These are phyloP conservation scores for Acacia pycnantha DNA, from an alignment of 331 rosid species.

Conservation along the genomic window DNA sequence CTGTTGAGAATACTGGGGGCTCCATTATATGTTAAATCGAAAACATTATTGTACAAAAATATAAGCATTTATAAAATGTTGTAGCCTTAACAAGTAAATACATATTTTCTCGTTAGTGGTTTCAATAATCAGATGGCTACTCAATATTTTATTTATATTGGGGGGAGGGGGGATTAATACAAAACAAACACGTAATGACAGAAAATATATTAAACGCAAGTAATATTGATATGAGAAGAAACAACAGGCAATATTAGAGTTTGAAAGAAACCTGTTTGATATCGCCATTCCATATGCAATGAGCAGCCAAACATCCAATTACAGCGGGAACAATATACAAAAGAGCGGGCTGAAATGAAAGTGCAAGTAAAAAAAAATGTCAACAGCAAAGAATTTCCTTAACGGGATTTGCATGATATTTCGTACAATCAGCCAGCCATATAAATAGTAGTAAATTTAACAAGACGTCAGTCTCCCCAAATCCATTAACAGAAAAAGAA, in stretches of 20 bases:
- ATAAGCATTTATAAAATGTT: not conserved
- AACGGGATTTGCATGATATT: constrained; percentile 1
- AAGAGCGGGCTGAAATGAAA: constrained; percentile 83
- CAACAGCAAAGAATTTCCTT: constrained; percentile 2
- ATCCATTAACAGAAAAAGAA: not conserved
- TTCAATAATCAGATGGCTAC: no score
- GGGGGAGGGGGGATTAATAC: not conserved
- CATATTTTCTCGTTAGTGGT: not conserved
- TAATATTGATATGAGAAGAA: not conserved
- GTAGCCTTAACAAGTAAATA: not conserved
- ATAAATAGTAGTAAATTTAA: not conserved
- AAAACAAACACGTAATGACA: not conserved
- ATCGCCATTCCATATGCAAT: constrained; percentile 91
- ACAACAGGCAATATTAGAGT: not conserved
- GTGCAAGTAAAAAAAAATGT: not conserved
- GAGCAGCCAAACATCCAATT: constrained; percentile 95
- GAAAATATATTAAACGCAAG: constrained; percentile 18
- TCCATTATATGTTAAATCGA: no score
- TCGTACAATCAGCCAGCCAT: constrained; percentile 7
- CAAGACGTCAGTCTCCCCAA: not conserved
- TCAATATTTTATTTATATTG: no score
- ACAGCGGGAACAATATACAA: constrained; percentile 91
- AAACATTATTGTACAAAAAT: no score
- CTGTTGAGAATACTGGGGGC: no score
- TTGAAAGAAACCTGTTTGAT: constrained; percentile 74